phyloP scores from a whole-genome alignment of 2,329 filamentous ascomycete genomes.

The Aureobasidium sp. region DNA sequence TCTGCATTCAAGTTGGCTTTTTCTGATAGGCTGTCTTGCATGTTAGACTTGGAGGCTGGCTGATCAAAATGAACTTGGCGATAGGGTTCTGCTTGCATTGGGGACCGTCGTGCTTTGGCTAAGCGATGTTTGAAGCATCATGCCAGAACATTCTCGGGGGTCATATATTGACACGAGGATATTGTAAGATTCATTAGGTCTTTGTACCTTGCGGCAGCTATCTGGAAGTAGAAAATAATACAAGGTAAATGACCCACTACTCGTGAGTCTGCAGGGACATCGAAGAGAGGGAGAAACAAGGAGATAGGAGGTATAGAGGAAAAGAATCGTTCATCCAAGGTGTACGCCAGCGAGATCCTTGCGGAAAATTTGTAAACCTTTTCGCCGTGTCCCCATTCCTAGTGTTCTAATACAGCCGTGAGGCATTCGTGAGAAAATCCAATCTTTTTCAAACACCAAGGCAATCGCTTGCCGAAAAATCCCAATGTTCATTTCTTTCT shows the following conservation, averaged over 20 bases:
- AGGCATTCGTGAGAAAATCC: background rate
- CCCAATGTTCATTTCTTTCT: background rate
- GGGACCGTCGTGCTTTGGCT: too few relatives aligned
- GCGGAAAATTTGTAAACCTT: slow-evolving; percentile 6
- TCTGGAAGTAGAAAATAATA: background rate
- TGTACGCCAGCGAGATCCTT: slow-evolving; percentile 2
- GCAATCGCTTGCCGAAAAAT: background rate
- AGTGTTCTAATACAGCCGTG: slow-evolving; percentile 9
- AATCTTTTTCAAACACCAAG: background rate
- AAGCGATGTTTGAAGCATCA: background rate
- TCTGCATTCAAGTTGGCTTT: background rate
- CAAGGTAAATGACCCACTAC: background rate
- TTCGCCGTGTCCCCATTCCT: background rate
- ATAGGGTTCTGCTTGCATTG: too few relatives aligned
- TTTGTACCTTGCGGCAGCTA: background rate
- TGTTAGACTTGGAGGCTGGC: too few relatives aligned
- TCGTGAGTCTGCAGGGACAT: background rate
- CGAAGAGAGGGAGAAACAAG: background rate
- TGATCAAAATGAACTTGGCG: background rate
- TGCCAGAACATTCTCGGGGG: background rate
- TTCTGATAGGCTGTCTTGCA: background rate
- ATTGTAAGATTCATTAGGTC: background rate
- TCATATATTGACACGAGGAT: background rate
- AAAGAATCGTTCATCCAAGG: background rate
- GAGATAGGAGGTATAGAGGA: background rate